Evolutionary conservation across 2,329 filamentous ascomycete species (phyloP), one percentile per base, ranked within the genome.

Genomic region (Furcasterigmium sp.): DNA sequence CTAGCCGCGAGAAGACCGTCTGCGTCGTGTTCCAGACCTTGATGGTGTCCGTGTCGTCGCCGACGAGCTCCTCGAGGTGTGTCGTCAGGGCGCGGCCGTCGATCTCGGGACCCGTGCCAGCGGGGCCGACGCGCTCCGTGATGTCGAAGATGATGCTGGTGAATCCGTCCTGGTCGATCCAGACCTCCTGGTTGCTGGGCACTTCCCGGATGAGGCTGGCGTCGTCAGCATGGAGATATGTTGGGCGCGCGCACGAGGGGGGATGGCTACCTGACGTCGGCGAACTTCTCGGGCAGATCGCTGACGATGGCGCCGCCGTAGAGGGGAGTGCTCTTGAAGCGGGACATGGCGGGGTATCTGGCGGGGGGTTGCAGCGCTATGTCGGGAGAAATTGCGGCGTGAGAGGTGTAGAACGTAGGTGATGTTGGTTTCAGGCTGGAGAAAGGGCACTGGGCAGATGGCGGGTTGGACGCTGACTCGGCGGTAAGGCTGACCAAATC

Each of bases 81-180:
- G 75, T 78, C 3, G 82, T 80, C 56, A 85, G 68, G 18, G 89
- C 88, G 36, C 76, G 78, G 44, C 85, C 84, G 54, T 91, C 82
- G 28, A 78, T 77, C 55, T 82, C 76, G 15, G 80, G 70, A 2
- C 70, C 65, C 34, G 65, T 69, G 23, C 73, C 71, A 5, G 77
- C 56, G 13, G 64, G 60, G 46, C 79, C 77, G 18, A 95, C 84
- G 44, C 87, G 85, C 69, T 96, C 85, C 43, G 87, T 85, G 57
- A 97, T 88, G 56, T 97, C 91, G 63, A 96, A 78, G 54, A 95
- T 91, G 61, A 95, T 82, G 65, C 80, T 90, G 3, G 87, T 88
- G 63, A 91, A 91, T 39, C 89, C 90, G 49, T 85, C 76, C 51
- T 79, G 76, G 60, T 94, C 89, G 57, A 96, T 84, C 69, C 83